These are phyloP conservation scores for Fusarium sp. DNA, from an alignment of 2,329 filamentous ascomycete species.

Conservation along the genomic window DNA sequence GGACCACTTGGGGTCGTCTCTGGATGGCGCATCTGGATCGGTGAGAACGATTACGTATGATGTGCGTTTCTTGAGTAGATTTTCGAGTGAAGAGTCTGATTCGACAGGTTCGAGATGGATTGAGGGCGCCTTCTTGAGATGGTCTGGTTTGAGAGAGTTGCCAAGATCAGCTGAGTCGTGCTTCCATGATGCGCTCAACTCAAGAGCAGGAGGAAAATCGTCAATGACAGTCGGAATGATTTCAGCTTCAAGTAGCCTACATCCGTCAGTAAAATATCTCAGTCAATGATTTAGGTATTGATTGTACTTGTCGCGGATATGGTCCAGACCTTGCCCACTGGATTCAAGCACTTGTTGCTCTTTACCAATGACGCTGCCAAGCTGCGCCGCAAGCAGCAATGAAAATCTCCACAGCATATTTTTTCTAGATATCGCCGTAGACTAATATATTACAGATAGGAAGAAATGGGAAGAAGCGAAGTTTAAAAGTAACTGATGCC, in stretches of 20 bases:
- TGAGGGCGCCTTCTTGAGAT: constrained; percentile 6
- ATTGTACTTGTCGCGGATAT: constrained; percentile 22
- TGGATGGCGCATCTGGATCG: constrained; percentile 40
- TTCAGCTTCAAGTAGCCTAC: constrained; percentile 21
- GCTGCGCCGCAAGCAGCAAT: background rate
- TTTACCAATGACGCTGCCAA: background rate
- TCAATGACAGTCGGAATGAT: constrained; percentile 41
- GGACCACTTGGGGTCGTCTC: constrained; percentile 41
- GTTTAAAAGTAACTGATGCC: fast-evolving
- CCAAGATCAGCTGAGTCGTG: constrained; percentile 28
- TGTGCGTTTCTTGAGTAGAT: background rate
- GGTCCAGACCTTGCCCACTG: background rate
- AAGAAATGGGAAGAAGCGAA: background rate
- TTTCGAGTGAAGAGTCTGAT: background rate
- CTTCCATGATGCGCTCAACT: constrained; percentile 31
- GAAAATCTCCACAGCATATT: background rate
- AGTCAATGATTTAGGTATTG: too few species aligned
- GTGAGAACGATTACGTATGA: constrained; percentile 34
- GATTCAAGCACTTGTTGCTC: constrained; percentile 5
- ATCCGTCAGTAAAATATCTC: fast-evolving
- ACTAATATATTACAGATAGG: background rate
- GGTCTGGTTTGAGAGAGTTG: constrained; percentile 23
- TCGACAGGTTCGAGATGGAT: constrained; percentile 3
- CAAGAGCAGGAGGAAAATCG: constrained; percentile 34
- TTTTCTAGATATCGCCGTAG: background rate